phyloP scores from a whole-genome alignment of 305 asterid genomes.

The Withania somnifera region DNA sequence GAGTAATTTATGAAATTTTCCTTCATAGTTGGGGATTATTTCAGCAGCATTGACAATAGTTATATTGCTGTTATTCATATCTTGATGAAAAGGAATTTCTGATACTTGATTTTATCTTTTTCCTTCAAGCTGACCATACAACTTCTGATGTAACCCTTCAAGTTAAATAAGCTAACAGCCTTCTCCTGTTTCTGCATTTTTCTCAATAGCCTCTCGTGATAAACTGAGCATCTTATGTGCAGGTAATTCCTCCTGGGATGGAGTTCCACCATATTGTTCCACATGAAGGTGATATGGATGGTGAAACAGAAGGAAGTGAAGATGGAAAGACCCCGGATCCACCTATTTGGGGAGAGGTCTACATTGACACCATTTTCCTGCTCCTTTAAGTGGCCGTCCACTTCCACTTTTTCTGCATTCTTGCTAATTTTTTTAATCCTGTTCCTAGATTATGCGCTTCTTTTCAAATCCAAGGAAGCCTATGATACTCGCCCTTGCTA shows the following conservation, averaged over 20 bases:
- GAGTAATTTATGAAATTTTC: neutral
- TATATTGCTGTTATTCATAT: neutral
- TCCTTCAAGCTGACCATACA: neutral
- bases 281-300: constrained; percentile 87
- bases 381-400: neutral
- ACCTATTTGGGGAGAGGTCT: constrained; percentile 88
- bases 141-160: neutral
- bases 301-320: constrained; percentile 73
- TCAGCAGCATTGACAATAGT: neutral
- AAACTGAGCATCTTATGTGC: constrained; percentile 13
- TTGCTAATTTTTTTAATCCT: neutral
- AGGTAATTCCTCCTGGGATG: constrained; percentile 99
- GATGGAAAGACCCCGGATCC: constrained; percentile 85
- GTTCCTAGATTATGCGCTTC: constrained; percentile 87
- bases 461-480: constrained; percentile 97
- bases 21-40: neutral
- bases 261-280: constrained; percentile 96
- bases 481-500: constrained; percentile 99
- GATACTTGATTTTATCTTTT: neutral
- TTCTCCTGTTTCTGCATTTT: neutral
- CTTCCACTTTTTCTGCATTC: neutral
- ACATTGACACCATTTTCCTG: neutral
- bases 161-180: neutral
- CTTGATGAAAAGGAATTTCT: neutral
- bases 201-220: neutral